Conservation (phyloP, 768 basidiomycete genomes). For the Collybia sp. region DNA sequence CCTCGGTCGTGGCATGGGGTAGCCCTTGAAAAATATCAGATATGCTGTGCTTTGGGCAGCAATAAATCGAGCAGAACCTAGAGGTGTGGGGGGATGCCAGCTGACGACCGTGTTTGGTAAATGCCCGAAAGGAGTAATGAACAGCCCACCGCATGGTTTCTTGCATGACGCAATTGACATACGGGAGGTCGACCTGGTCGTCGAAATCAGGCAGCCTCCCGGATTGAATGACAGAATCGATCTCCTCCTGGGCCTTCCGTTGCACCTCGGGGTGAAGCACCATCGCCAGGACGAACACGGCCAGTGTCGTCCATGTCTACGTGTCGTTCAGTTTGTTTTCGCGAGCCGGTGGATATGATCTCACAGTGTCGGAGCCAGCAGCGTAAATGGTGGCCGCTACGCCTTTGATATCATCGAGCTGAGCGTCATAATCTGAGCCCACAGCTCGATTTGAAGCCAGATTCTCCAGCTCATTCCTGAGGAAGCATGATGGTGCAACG, state of each 20-base stretch:
- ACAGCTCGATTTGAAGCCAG: conserved; percentile 4
- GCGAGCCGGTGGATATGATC: background rate
- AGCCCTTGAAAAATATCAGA: conserved; percentile 2
- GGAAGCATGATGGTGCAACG: conserved; percentile 12
- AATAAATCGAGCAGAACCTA: conserved; percentile 1
- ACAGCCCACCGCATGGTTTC: conserved; percentile 7
- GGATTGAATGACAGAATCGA: conserved; percentile 19
- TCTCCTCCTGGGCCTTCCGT: conserved; percentile 20
- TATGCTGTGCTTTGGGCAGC: background rate
- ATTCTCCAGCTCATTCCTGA: conserved; percentile 11
- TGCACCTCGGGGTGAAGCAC: conserved; percentile 19
- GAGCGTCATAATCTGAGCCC: background rate
- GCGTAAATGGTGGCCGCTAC: conserved; percentile 6
- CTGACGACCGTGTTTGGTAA: background rate
- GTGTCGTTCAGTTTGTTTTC: background rate
- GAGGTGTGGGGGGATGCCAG: conserved; percentile 1
- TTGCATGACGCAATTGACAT: conserved; percentile 11
- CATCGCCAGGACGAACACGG: conserved; percentile 22
- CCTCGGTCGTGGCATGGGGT: conserved; percentile 8
- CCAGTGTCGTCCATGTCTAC: conserved; percentile 14
- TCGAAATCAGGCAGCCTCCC: conserved; percentile 18
- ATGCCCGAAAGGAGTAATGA: background rate
- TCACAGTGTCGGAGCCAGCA: conserved; percentile 13
- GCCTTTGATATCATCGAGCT: conserved; percentile 7
- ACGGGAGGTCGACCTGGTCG: conserved; percentile 16